Conservation (phyloP, 164 flowering plant genomes). For the Piper betle region DNA sequence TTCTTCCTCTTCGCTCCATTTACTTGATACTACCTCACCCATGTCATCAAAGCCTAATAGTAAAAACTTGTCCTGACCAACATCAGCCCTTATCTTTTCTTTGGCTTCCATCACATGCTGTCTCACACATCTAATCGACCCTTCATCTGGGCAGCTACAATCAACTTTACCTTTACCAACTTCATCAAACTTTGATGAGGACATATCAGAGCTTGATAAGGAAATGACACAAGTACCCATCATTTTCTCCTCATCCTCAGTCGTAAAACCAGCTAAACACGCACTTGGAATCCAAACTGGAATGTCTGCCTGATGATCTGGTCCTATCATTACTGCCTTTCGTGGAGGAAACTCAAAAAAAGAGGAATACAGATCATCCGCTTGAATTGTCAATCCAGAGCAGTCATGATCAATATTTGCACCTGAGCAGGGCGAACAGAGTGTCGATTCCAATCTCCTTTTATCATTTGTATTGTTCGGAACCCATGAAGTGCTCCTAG, state of each 20-base stretch:
- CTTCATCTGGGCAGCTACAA: constrained; percentile 47
- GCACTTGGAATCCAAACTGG: constrained; percentile 21
- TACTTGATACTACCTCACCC: constrained; percentile 58
- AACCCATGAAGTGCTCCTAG: constrained; percentile 2
- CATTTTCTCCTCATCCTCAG: constrained; percentile 7
- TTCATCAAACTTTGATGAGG: constrained; percentile 1
- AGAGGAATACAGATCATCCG: constrained; percentile 1
- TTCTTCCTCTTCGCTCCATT: constrained; percentile 65
- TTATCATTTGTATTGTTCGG: constrained; percentile 1
- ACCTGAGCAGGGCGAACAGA: not conserved
- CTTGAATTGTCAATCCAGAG: not conserved
- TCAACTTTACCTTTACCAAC: constrained; percentile 26
- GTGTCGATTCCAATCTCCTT: constrained; percentile 1
- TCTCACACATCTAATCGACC: constrained; percentile 52
- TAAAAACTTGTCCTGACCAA: constrained; percentile 36
- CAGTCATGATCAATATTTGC: not conserved
- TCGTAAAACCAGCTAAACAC: not conserved
- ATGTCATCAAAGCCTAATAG: constrained; percentile 50
- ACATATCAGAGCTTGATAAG: constrained; percentile 22
- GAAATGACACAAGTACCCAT: constrained; percentile 49
- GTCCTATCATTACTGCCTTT: constrained; percentile 6
- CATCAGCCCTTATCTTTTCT: constrained; percentile 21
- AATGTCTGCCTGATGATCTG: constrained; percentile 33
- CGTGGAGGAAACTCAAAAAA: constrained; percentile 4
- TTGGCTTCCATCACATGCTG: constrained; percentile 53